Evolutionary conservation across 768 basidiomycete genomes (phyloP), one percentile per base, ranked within the genome.

Genomic region (Hypholoma fasciculare): DNA sequence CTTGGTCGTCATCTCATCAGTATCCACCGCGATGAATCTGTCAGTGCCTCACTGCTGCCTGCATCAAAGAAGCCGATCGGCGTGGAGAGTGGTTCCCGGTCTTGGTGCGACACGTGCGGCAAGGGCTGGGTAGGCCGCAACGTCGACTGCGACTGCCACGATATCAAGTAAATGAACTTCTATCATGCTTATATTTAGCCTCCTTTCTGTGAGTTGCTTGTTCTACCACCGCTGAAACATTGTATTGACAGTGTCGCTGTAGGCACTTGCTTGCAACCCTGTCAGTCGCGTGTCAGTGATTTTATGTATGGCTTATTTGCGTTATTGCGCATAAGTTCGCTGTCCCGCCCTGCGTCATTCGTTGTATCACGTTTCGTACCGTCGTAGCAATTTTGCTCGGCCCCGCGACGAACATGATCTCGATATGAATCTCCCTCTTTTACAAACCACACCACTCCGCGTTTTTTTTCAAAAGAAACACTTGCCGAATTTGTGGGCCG

Each of bases 1-100:
- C 77, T 98, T 7, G 92, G 92, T 12, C 88, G 95, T 42, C 95
- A 98, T 71, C 80, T 92, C 54, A 83, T 91, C 49, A 90, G 89
- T 60, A 94, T 95, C 57, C 93, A 95, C 63, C 86, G 88, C 38
- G 87, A 88, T 61, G 88, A 88, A 34, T 74, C 79, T 7, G 68
- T 82, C n/a, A 67, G 74, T 57, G 69, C 75, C 7, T 74, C 79
- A 16, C 74, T 78, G 11, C 71, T 78, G 36, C 74, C 78, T 0
- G 61, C 68, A 4, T 71, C 76, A 4, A 79, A 75, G 66, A 79
- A 80, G 61, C 71, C 82, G n/a, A 86, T 92, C 40, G 90, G 90
- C 40, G 87, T 90, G 34, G 85, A 84, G 57, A 82, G 80, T 57
- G 87, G 83, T 16, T 70, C 74, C 26, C 81, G 90, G 34, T 69